A percentile compares a stretch with the other conserved stretches of the same genome.
Conservation (phyloP, 2,329 filamentous ascomycete genomes). For the Pyrenochaeta sp. region DNA sequence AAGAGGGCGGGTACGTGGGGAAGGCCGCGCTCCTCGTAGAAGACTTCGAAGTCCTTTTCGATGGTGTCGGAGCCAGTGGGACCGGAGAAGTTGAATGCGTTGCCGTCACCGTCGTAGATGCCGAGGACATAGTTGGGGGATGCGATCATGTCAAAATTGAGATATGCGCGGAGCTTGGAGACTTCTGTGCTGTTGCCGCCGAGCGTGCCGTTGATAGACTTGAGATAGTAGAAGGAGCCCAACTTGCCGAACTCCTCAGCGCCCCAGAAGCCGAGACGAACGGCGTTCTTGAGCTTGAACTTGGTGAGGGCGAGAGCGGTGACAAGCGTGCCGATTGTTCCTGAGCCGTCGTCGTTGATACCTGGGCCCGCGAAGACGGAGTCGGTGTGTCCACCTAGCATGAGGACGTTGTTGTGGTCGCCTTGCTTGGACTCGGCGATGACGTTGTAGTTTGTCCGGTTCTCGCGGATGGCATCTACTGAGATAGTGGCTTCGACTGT, state of each 20-base stretch:
- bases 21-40: conserved; percentile 46
- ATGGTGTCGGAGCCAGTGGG: conserved; percentile 47
- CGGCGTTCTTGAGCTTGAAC: conserved; percentile 51
- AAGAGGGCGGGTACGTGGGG: conserved; percentile 48
- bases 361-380: conserved; percentile 54
- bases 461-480: conserved; percentile 56
- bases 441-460: conserved; percentile 55
- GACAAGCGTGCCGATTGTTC: conserved; percentile 49
- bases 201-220: conserved; percentile 45
- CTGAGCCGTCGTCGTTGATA: conserved; percentile 55
- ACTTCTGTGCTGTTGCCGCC: conserved; percentile 41
- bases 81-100: conserved; percentile 49
- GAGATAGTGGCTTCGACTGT: conserved; percentile 45
- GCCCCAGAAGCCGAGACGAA: conserved; percentile 52
- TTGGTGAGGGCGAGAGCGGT: conserved; percentile 51
- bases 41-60: conserved; percentile 46
- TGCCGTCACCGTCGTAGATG: conserved; percentile 52
- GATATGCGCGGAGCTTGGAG: conserved; percentile 51
- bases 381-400: conserved; percentile 52
- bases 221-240: conserved; percentile 51
- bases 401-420: conserved; percentile 52
- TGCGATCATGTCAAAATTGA: conserved; percentile 56
- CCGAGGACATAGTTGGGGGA: conserved; percentile 51
- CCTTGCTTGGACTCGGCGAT: conserved; percentile 51
- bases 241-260: conserved; percentile 54